A percentile compares a stretch with the other conserved stretches of the same genome.
Evolutionary conservation across 2,329 filamentous ascomycete genomes (phyloP).

Genomic region (Phaeosphaeria sp.): DNA sequence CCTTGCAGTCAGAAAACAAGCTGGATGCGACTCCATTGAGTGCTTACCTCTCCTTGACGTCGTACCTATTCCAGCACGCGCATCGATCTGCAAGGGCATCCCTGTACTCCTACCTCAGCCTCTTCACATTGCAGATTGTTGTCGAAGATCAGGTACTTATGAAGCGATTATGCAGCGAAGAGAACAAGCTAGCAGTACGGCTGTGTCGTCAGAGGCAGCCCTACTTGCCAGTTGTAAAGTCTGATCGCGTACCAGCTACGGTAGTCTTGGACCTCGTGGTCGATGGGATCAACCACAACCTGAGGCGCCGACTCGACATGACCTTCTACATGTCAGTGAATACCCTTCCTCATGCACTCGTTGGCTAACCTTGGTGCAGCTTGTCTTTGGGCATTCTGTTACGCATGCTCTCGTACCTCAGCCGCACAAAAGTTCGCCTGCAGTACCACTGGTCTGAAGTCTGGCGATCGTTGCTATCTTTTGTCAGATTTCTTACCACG

Average conservation of each 20-base stretch:
- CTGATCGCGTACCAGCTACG: slow-evolving; percentile 75
- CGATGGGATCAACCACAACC: slow-evolving; percentile 92
- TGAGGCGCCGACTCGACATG: slow-evolving; percentile 83
- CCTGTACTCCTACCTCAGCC: slow-evolving; percentile 82
- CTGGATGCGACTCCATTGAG: slow-evolving; percentile 76
- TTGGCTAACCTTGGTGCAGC: slow-evolving; percentile 45
- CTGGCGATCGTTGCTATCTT: slow-evolving; percentile 85
- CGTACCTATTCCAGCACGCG: slow-evolving; percentile 92
- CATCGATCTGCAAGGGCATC: slow-evolving; percentile 80
- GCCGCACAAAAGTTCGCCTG: slow-evolving; percentile 80
- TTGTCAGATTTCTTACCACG: slow-evolving; percentile 88
- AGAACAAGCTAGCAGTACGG: slow-evolving; percentile 75
- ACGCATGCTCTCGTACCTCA: slow-evolving; percentile 82
- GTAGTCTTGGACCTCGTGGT: slow-evolving; percentile 85
- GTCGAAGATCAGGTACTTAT: slow-evolving; percentile 84
- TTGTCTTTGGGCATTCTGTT: slow-evolving; percentile 82
- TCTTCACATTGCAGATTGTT: slow-evolving; percentile 84
- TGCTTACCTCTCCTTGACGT: slow-evolving; percentile 84
- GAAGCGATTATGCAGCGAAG: slow-evolving; percentile 83
- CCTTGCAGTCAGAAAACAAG: slow-evolving; percentile 64
- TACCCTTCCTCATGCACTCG: background rate
- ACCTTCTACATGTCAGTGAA: slow-evolving; percentile 72
- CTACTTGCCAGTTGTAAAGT: slow-evolving; percentile 75
- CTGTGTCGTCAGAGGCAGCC: slow-evolving; percentile 90
- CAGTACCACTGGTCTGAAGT: slow-evolving; percentile 94